Conservation (phyloP, 768 basidiomycete genomes). For the Pulveroboletus sp. region DNA sequence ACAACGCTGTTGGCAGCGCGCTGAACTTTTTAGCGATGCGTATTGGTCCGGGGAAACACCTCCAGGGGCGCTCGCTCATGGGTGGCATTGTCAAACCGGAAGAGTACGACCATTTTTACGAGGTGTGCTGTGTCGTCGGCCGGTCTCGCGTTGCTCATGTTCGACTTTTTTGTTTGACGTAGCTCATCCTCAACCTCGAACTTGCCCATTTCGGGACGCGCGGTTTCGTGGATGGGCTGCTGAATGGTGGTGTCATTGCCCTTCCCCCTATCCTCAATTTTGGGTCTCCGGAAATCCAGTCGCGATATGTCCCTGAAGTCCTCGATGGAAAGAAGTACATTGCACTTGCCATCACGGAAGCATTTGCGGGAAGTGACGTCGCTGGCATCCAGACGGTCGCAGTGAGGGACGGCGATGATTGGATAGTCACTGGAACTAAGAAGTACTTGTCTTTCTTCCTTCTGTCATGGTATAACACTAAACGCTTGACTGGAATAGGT, state of each 20-base stretch:
- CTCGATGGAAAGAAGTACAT: constrained; percentile 79
- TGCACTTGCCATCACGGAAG: constrained; percentile 88
- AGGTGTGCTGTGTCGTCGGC: constrained; percentile 37
- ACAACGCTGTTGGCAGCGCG: constrained; percentile 41
- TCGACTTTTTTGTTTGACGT: background rate
- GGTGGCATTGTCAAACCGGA: constrained; percentile 78
- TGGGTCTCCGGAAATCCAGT: constrained; percentile 67
- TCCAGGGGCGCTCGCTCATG: constrained; percentile 76
- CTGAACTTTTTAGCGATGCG: constrained; percentile 62
- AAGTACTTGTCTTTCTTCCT: constrained; percentile 48
- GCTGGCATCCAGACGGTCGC: constrained; percentile 82
- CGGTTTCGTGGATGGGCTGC: constrained; percentile 83
- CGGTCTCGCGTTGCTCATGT: background rate
- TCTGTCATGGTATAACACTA: background rate
- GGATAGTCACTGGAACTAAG: constrained; percentile 91
- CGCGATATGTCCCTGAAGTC: constrained; percentile 67
- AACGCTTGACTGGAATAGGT: constrained; percentile 40
- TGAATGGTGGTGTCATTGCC: constrained; percentile 80
- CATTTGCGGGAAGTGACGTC: constrained; percentile 88
- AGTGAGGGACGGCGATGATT: constrained; percentile 76
- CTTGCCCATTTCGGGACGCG: constrained; percentile 78
- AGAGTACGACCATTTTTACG: constrained; percentile 93
- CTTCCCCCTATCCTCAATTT: constrained; percentile 88
- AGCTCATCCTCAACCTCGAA: constrained; percentile 81
- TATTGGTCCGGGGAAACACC: constrained; percentile 76